Evolutionary conservation across 1,284 basidiomycete genomes (phyloP), one percentile per base, ranked within the genome.

Genomic region (Irpex sp.): DNA sequence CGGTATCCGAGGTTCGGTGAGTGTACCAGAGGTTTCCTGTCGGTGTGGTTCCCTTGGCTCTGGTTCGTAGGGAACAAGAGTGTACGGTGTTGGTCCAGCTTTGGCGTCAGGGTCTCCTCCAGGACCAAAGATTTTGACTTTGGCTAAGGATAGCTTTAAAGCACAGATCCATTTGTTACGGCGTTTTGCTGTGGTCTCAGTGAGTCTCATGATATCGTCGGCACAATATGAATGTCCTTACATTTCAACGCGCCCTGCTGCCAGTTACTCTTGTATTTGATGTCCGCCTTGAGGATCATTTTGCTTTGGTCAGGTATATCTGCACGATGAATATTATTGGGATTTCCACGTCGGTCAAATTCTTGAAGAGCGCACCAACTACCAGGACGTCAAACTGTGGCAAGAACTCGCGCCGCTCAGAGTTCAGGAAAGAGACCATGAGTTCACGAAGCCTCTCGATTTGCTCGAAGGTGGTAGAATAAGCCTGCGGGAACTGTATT

Each of bases 121-220:
- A 4, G 93, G 91, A 4, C 93, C 94, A 70, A 81, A 94, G 65
- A 97, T 89, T 68, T 86, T 80, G 60, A 89, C 77, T 62, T 93
- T 88, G 39, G 81, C 81, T 63, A 97, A 77, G 37, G 86, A 81
- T 49, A 83, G 74, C 76, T 95, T 96, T 65, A 97, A 80, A 26
- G 91, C 90, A 73, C 93, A 95, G 47, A 95, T 83, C 93, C 94
- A 96, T 77, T 93, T 94, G 80, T 96, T 96, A 59, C 93, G 84
- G 62, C 94, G 86, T 77, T 90, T 84, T 4, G 83, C 87, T 89
- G 66, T 63, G 17, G 35, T 39, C n/a, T 51, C 21, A 63, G 33
- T 53, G 8, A 35, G 49, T 59, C 39, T 13, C 46, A 26, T 61
- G 56, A 36, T 11, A 59, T 26, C 2, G 26, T 26, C 59, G 26